Base-by-base conservation (phyloP, 2,329 filamentous ascomycete species). In the Didymella arachidicola region DNA sequence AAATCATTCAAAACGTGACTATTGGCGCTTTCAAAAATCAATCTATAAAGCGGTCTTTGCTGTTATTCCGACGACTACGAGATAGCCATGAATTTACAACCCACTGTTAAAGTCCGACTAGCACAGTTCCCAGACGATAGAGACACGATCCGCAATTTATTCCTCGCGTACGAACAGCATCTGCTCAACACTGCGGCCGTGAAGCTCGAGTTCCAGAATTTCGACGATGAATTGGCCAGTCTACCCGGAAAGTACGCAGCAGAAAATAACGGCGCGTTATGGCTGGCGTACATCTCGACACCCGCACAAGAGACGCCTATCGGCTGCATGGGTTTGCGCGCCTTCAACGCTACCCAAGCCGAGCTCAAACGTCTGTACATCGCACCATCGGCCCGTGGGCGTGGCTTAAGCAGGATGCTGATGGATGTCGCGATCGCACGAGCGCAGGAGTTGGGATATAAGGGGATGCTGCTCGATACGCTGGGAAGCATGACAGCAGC, bases 321-420 rank as follows among this genome's bases (percentile, higher is more conserved):
- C 1, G 84, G 84, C 4, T 86, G 82, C 64, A 79, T 86, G 10
- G 83, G 79, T 14, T 66, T 86, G 1, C 79, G 84, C 14, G 71
- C 76, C 2, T 77, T 82, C 36, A 59, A 34, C 39, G 57, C 62
- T 19, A n/a, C 54, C 14, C 71, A 69, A 19, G 83, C 81, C 64
- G 86, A 88, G 69, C 82, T 87, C 76, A 88, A 88, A 68, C 78
- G 85, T 1, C 75, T 88, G 0, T 88, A 85, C 63, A 79, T 85
- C 8, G 59, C 73, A 2, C 82, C 82, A 0, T 66, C 74, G 39
- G 79, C 79, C 1, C 79, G 85, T 25, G 82, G 84, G 2, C 63
- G 77, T 12, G 83, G 84, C 0, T 67, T 84, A 1, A 84, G 84
- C 1, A 78, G 77, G 49, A 73, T 75, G 3, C 72, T 88, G 18